phyloP scores from a whole-genome alignment of 2,329 filamentous ascomycete species.

The Beauveria australis region DNA sequence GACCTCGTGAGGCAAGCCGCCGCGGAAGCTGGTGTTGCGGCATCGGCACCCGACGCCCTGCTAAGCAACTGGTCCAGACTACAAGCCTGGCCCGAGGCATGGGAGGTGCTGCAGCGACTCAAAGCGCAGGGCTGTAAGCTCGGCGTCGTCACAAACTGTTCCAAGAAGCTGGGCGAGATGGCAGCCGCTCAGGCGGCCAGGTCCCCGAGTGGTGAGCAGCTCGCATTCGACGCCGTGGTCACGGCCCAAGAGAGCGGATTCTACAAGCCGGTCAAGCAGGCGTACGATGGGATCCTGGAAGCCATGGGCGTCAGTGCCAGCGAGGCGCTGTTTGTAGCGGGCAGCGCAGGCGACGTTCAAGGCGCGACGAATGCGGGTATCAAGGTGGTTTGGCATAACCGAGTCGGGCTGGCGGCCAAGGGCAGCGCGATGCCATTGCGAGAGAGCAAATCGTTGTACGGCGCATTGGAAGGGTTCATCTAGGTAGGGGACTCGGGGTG shows the following conservation, averaged over 20 bases:
- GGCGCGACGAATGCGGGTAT: conserved; percentile 30
- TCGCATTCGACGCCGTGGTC: conserved; percentile 24
- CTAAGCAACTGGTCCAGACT: conserved; percentile 21
- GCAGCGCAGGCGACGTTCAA: conserved; percentile 31
- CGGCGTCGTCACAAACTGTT: conserved; percentile 32
- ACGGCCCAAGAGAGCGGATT: conserved; percentile 32
- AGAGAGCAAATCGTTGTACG: conserved; percentile 18
- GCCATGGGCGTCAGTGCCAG: conserved; percentile 18
- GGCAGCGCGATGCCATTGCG: conserved; percentile 18
- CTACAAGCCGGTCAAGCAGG: conserved; percentile 27
- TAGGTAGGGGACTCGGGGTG: not conserved
- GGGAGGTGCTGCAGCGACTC: conserved; percentile 16
- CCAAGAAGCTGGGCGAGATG: conserved; percentile 20
- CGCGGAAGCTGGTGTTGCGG: conserved; percentile 21
- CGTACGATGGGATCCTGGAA: conserved; percentile 25
- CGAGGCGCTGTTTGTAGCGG: conserved; percentile 29
- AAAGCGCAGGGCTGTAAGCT: conserved; percentile 22
- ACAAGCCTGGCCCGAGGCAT: conserved; percentile 18
- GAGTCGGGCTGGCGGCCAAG: conserved; percentile 19
- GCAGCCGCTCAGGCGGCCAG: conserved; percentile 14
- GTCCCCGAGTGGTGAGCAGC: not conserved
- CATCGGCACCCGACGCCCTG: conserved; percentile 20
- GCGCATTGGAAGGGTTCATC: conserved; percentile 14
- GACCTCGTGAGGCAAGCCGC: conserved; percentile 23
- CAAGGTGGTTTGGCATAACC: conserved; percentile 32